Evolutionary conservation across 2,329 filamentous ascomycete genomes (phyloP), one percentile per base, ranked within the genome.

Genomic region (Chaetomium olivaceum): DNA sequence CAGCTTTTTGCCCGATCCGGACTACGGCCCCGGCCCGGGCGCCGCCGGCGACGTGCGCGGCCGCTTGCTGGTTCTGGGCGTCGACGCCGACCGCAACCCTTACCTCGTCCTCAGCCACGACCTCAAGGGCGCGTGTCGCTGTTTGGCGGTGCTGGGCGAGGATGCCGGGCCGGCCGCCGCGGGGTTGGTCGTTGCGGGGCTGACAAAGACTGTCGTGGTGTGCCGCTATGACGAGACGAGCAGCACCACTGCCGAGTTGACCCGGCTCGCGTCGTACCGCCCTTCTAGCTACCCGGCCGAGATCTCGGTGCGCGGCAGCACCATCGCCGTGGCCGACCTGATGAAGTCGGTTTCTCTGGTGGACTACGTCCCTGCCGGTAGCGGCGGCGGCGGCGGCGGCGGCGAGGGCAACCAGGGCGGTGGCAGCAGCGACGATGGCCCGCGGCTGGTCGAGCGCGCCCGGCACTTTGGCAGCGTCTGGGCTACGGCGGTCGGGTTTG

Each of bases 311-410:
- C 86, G 87, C 1, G 90, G 85, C 0, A 88, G 89, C 70, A 82
- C 86, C 27, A 93, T 99, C 68, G 92, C 91, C 0, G 88, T 98
- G 11, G 91, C 90, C 0, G 95, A 99, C 74, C 80, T 99, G 55
- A 97, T 97, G 91, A 97, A 98, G 79, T 96, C 92, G 1, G 82
- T 96, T 27, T 89, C 90, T 1, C 80, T 98, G 6, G 81, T 97
- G 9, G 83, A 95, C 74, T 95, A 90, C 74, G 80, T 83, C 0
- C 83, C 83, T 2, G 84, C 87, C 2, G 76, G 39, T 2, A 48
- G 51, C 12, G 61, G 62, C 9, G 21, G 64, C 27, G 79, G 85
- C 3, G 86, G 84, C 0, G 77, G 85, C n/a, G 78, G 83, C 27
- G 79, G 85, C 3, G 86, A 84, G 1, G 77, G 85, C n/a, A 78